Evolutionary conservation across 1,284 basidiomycete genomes (phyloP), one percentile per base, ranked within the genome.

Genomic region (Ceratobasidium sp.): DNA sequence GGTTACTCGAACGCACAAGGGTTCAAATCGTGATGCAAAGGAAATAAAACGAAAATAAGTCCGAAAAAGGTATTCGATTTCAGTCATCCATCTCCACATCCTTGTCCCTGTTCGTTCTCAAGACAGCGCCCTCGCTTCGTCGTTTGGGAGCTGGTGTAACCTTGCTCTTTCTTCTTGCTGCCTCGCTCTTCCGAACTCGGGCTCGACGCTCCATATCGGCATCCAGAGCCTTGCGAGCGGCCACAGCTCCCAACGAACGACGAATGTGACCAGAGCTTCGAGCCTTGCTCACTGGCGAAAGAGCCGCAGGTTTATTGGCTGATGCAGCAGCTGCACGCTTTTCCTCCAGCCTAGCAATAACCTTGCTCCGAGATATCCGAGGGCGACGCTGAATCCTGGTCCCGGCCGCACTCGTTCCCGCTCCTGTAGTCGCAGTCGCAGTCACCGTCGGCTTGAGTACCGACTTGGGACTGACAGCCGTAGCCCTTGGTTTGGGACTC

Each of bases 301-400:
- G 34, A 48, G 65, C 64, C 5, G 46, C 6, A 12, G 46, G 32
- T 21, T 58, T 58, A 16, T 41, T 69, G 14, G 53, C 53, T 46
- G 67, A 75, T 72, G 75, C 76, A 5, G 76, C 80, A 3, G 81
- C 85, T 23, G 84, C 86, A 8, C 90, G 85, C 78, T 92, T 88
- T n/a, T 88, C 89, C 4, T 88, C 90, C 28, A 92, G 81, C 76
- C 84, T 87, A 0, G 91, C 89, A 61, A 92, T 91, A 43, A 93
- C 89, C 73, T 88, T 89, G 30, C 90, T 90, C 28, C 91, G 86
- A 43, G 91, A 92, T 74, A 92, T 90, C 10, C 90, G 86, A 3
- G 91, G 91, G 76, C 87, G 88, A 74, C 89, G 86, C 14, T 84
- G 83, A 36, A 82, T 79, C 52, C 70, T 58, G 18, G 39, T 12